Evolutionary conservation across 306 rosid species (phyloP), one percentile per base, ranked within the genome.

Genomic region (Medicago arabica): DNA sequence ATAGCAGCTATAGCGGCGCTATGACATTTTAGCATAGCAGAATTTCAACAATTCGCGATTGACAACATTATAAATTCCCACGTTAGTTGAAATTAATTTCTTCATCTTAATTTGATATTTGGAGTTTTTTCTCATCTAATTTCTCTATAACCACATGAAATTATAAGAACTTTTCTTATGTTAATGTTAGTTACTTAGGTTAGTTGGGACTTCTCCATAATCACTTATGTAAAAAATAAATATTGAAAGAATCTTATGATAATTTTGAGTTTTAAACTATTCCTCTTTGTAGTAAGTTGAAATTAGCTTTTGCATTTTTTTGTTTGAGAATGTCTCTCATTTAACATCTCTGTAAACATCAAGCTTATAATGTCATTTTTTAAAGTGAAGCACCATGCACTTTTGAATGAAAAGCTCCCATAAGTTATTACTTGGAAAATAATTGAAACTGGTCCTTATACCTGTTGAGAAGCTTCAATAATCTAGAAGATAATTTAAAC

Each of bases 401-500:
- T 59, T 62, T 62, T 36, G 36, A 36, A 16, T 38, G 15, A 64
- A 17, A 64, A 64, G 7, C 49, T 39, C 49, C 49, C 15, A 17
- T 16, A 64, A 38, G 49, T 38, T 64, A 58, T 18, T 9, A 54
- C 28, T 54, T 54, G 2, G 12, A 62, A 28, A 13, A 4, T 36
- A 38, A n/a, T 36, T 28, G 18, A 59, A 61, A 61, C 67, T 62
- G 23, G 7, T 36, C 47, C 13, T 36, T 16, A 34, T 8, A 17
- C 11, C 13, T n/a, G 47, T 62, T 62, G 69, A 38, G 49, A 38
- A 64, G 49, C 8, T 64, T 17, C 50, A 16, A 38, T 38, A 39
- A 64, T 19, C 49, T 64, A 64, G 8, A 64, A 38, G 49, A 16
- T 39, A 64, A 39, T 38, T 64, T 14, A 9, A 61, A 64, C 49